A percentile compares a stretch with the other conserved stretches of the same genome.
These are phyloP conservation scores for Apiotrichum mycotoxinovorans DNA, from an alignment of 1,284 basidiomycete genomes.

Conservation along the genomic window DNA sequence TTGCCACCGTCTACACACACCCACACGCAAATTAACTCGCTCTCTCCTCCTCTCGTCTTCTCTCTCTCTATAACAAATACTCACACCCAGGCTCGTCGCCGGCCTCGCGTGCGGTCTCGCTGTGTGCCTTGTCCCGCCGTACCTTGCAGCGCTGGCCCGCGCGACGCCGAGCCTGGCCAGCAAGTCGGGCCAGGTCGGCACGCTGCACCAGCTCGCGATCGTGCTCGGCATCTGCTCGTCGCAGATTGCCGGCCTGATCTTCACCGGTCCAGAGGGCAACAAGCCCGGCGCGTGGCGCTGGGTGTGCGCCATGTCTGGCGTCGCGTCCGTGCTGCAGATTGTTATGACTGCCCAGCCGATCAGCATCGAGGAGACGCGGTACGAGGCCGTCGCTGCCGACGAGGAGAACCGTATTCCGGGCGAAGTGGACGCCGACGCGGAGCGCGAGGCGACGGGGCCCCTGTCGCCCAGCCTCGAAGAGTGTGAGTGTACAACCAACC, in stretches of 20 bases:
- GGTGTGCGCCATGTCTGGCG: conserved; percentile 66
- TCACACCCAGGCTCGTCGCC: conserved; percentile 60
- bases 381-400: background rate
- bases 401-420: conserved; percentile 3
- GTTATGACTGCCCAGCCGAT: conserved; percentile 33
- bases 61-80: no score
- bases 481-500: background rate
- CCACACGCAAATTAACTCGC: no score
- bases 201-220: conserved; percentile 82
- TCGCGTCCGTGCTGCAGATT: conserved; percentile 61
- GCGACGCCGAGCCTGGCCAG: conserved; percentile 37
- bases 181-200: conserved; percentile 55
- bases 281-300: conserved; percentile 61
- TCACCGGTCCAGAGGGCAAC: conserved; percentile 46
- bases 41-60: no score
- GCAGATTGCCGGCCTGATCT: conserved; percentile 54
- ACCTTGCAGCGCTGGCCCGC: conserved; percentile 75
- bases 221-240: conserved; percentile 78
- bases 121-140: conserved; percentile 80
- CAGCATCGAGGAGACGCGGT: background rate
- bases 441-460: background rate
- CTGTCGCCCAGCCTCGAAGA: background rate
- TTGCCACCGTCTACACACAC: no score
- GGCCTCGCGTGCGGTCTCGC: conserved; percentile 79
- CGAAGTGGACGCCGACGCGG: conserved; percentile 1